These are phyloP conservation scores for Solanum peruvianum DNA, from an alignment of 257 asterid genomes.

Conservation along the genomic window DNA sequence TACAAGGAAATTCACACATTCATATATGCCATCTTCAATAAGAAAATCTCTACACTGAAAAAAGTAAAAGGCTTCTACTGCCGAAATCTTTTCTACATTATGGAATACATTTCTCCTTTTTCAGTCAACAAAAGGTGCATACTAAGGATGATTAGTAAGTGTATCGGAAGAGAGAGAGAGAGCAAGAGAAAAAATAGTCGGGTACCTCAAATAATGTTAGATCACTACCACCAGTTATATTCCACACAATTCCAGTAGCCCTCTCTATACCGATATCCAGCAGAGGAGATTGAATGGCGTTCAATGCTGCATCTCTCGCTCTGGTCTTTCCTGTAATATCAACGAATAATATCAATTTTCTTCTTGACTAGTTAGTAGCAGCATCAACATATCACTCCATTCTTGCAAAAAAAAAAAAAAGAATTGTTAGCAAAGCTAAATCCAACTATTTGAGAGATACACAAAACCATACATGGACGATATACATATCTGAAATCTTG, in stretches of 20 bases:
- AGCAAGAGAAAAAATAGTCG: background rate
- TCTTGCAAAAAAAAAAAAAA: background rate
- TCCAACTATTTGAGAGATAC: background rate
- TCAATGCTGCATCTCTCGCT: slow-evolving; percentile 91
- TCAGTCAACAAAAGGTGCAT: background rate
- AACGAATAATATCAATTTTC: slow-evolving; percentile 1
- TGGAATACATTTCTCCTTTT: background rate
- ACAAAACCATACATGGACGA: background rate
- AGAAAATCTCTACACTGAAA: background rate
- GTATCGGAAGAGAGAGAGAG: background rate
- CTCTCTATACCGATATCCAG: slow-evolving; percentile 87
- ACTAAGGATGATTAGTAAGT: background rate
- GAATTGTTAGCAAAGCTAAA: background rate
- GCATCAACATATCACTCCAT: background rate
- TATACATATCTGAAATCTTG: background rate
- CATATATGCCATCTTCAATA: background rate
- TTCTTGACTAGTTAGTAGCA: background rate
- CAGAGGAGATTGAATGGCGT: slow-evolving; percentile 86
- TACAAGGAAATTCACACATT: background rate
- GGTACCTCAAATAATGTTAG: slow-evolving; percentile 83
- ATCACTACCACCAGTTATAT: slow-evolving; percentile 91
- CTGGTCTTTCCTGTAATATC: slow-evolving; percentile 67
- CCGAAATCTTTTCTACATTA: background rate
- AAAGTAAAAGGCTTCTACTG: background rate
- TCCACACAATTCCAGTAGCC: slow-evolving; percentile 98